Conservation (phyloP, 2,329 filamentous ascomycete species). For the Xenosphaeropsis pyriputrescens region DNA sequence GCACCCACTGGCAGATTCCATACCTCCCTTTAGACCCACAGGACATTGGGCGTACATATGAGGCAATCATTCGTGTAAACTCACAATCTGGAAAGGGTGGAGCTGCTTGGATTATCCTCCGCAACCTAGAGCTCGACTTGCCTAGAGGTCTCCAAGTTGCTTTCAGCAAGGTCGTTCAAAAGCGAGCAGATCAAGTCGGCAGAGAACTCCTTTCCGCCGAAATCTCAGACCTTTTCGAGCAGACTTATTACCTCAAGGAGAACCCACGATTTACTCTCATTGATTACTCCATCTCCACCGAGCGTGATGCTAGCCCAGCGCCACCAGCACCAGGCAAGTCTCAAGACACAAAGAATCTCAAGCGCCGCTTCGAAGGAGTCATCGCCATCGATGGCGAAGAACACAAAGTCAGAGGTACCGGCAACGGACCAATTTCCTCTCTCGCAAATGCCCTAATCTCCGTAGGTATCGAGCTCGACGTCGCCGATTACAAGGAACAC, state of each 20-base stretch:
- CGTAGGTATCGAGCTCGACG: constrained; percentile 76
- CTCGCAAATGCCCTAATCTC: constrained; percentile 67
- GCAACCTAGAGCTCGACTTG: constrained; percentile 78
- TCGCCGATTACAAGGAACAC: constrained; percentile 93
- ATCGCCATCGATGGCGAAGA: constrained; percentile 71
- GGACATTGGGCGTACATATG: constrained; percentile 93
- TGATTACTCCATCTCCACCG: constrained; percentile 82
- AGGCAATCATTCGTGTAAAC: constrained; percentile 95
- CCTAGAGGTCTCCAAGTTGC: constrained; percentile 85
- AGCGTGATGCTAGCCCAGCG: constrained; percentile 63
- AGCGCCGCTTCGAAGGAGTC: constrained; percentile 73
- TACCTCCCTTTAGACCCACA: constrained; percentile 87
- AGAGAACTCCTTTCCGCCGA: constrained; percentile 75
- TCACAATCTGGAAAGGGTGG: constrained; percentile 92
- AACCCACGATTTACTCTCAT: constrained; percentile 78
- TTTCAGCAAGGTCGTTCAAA: constrained; percentile 79
- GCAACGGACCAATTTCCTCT: constrained; percentile 83
- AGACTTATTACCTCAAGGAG: constrained; percentile 69
- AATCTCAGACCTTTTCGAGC: constrained; percentile 78
- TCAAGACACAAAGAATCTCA: constrained; percentile 62
- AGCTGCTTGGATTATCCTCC: constrained; percentile 84
- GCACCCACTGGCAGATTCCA: constrained; percentile 69
- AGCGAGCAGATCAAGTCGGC: constrained; percentile 61
- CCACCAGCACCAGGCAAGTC: constrained; percentile 56
- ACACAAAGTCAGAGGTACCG: constrained; percentile 62